phyloP scores from a whole-genome alignment of 2,329 filamentous ascomycete species.

The Fusarium sp. region DNA sequence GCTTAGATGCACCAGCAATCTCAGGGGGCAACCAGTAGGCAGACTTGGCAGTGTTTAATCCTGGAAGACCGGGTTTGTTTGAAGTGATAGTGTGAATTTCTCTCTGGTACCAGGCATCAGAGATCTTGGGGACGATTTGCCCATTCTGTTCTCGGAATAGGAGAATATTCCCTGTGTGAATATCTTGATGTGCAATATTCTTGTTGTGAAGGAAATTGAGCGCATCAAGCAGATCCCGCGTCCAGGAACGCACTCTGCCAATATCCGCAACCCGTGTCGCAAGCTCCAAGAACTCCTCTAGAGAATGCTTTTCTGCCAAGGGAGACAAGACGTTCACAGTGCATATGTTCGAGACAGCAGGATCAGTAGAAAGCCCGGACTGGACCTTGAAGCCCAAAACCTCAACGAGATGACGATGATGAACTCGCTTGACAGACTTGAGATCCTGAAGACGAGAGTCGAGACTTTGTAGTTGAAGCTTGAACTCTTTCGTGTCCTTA shows the following conservation, averaged over 20 bases:
- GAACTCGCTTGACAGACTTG: slow-evolving; percentile 76
- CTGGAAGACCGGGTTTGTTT: slow-evolving; percentile 62
- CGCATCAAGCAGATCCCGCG: slow-evolving; percentile 89
- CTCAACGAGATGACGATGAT: slow-evolving; percentile 80
- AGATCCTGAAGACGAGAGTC: slow-evolving; percentile 80
- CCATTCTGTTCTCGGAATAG: slow-evolving; percentile 75
- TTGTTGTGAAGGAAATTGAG: slow-evolving; percentile 87
- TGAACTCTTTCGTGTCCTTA: slow-evolving; percentile 71
- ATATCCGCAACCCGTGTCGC: slow-evolving; percentile 75
- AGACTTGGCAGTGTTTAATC: slow-evolving; percentile 71
- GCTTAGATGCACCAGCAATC: slow-evolving; percentile 68
- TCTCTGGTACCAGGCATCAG: slow-evolving; percentile 76
- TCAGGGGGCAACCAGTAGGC: slow-evolving; percentile 88
- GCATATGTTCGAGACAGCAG: slow-evolving; percentile 61
- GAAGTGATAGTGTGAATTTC: slow-evolving; percentile 69
- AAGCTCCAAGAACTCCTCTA: slow-evolving; percentile 83
- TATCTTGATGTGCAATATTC: slow-evolving; percentile 83
- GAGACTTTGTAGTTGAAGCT: slow-evolving; percentile 78
- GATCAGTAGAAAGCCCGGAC: slow-evolving; percentile 55
- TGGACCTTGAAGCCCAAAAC: slow-evolving; percentile 86
- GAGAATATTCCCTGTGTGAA: slow-evolving; percentile 83
- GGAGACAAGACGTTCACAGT: slow-evolving; percentile 79
- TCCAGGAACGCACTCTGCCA: slow-evolving; percentile 84
- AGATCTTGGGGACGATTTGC: slow-evolving; percentile 76
- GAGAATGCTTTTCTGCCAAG: slow-evolving; percentile 81